Evolutionary conservation across 2,329 filamentous ascomycete species (phyloP).

Genomic region (Tolypocladium paradoxum): DNA sequence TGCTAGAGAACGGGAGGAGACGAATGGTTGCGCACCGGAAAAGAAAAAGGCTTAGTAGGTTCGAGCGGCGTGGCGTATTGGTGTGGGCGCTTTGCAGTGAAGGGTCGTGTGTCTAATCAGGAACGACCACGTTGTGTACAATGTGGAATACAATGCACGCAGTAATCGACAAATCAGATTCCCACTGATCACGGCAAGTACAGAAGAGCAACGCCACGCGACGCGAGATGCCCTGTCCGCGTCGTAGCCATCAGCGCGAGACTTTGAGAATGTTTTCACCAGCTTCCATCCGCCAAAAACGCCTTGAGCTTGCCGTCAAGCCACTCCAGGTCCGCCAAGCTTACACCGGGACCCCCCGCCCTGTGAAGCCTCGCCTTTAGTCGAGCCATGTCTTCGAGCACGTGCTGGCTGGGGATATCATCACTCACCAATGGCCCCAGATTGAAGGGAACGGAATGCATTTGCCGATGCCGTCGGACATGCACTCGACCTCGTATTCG

Average conservation of each 20-base stretch:
- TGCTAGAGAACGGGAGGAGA: conserved; percentile 11
- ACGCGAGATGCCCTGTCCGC: not conserved
- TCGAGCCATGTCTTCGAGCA: not conserved
- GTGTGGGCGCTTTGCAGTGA: not conserved
- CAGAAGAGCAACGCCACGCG: too few species aligned
- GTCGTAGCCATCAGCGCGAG: not conserved
- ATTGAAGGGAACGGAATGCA: conserved; percentile 28
- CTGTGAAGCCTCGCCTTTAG: conserved; percentile 12
- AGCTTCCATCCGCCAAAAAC: conserved; percentile 23
- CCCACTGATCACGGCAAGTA: not conserved
- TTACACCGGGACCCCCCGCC: conserved; percentile 62
- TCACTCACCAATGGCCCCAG: conserved; percentile 28
- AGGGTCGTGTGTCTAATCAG: not conserved
- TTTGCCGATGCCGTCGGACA: conserved; percentile 21
- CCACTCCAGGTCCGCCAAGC: conserved; percentile 60
- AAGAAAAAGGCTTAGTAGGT: not conserved
- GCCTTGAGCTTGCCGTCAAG: conserved; percentile 49
- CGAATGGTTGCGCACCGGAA: not conserved
- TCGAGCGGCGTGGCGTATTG: too few species aligned
- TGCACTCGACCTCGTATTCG: conserved; percentile 54
- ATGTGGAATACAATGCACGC: not conserved
- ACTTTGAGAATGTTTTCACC: not conserved
- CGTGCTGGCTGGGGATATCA: not conserved
- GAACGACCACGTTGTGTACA: not conserved
- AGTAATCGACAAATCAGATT: not conserved